Conservation (phyloP, 140 eudicot species). For the Anethum foeniculum region DNA sequence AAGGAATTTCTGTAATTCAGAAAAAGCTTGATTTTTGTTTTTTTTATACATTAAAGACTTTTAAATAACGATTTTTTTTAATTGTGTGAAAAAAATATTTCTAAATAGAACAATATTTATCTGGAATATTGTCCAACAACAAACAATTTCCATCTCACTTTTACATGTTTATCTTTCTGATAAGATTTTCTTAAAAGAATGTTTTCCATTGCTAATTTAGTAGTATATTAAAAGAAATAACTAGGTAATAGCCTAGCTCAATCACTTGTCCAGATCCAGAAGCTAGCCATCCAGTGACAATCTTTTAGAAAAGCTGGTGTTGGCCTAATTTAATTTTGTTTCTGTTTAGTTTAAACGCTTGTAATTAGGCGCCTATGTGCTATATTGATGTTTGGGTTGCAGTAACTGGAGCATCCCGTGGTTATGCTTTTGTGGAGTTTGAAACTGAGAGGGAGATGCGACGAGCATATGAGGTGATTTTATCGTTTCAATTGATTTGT, state of each 20-base stretch:
- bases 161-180: neutral
- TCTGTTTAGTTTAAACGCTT: neutral
- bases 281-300: neutral
- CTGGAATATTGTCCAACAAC: neutral
- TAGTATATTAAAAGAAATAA: neutral
- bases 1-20: neutral
- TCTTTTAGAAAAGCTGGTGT: neutral
- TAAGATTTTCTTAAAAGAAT: neutral
- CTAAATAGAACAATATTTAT: neutral
- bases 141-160: neutral
- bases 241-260: neutral
- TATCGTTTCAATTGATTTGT: neutral
- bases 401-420: slow-evolving; percentile 97
- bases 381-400: slow-evolving; percentile 20
- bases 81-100: neutral
- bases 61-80: neutral
- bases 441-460: slow-evolving; percentile 88
- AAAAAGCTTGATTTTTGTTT: neutral
- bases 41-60: neutral
- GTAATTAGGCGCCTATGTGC: neutral
- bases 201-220: neutral
- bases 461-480: slow-evolving; percentile 75
- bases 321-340: neutral
- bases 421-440: slow-evolving; percentile 86
- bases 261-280: neutral